Evolutionary conservation across 2,329 filamentous ascomycete species (phyloP).

Genomic region (Beauveria brongniartii): DNA sequence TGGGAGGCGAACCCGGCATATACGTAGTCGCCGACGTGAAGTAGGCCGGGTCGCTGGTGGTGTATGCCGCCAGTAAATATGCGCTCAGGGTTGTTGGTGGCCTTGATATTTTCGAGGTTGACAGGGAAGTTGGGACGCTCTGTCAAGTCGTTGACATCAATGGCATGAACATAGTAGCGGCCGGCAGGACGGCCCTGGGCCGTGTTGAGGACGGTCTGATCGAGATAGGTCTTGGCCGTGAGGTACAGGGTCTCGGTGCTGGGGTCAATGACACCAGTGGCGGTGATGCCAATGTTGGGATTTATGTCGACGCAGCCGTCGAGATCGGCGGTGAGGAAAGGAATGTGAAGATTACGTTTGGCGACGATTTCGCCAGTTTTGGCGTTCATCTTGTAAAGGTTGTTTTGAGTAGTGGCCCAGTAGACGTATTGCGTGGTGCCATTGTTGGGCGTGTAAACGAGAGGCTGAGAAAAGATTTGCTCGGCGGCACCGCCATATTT

Average conservation of each 20-base stretch:
- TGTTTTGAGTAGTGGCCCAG: conserved; percentile 49
- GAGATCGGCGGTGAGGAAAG: conserved; percentile 41
- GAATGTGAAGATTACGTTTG: conserved; percentile 38
- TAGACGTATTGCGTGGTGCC: conserved; percentile 44
- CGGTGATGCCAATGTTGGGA: conserved; percentile 37
- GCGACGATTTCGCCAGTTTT: conserved; percentile 44
- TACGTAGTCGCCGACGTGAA: conserved; percentile 36
- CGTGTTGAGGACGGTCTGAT: conserved; percentile 22
- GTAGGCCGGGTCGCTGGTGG: conserved; percentile 41
- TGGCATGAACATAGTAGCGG: conserved; percentile 29
- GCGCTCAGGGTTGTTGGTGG: conserved; percentile 38
- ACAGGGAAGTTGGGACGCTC: conserved; percentile 38
- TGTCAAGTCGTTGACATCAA: conserved; percentile 29
- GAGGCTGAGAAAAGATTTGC: conserved; percentile 44
- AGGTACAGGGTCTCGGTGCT: conserved; percentile 36
- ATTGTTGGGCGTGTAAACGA: conserved; percentile 39
- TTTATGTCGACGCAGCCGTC: conserved; percentile 40
- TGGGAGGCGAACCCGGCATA: conserved; percentile 48
- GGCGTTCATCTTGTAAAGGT: conserved; percentile 47
- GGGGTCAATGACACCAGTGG: conserved; percentile 39
- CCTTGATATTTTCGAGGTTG: conserved; percentile 35
- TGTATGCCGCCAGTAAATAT: conserved; percentile 45
- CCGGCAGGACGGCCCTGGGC: conserved; percentile 27
- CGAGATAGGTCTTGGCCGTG: conserved; percentile 33
- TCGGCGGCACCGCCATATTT: conserved; percentile 41